Percentiles rank a stretch among this genome's conserved stretches.
Evolutionary conservation across 2,329 filamentous ascomycete species (phyloP).

Genomic region (Alternaria ventricosa): DNA sequence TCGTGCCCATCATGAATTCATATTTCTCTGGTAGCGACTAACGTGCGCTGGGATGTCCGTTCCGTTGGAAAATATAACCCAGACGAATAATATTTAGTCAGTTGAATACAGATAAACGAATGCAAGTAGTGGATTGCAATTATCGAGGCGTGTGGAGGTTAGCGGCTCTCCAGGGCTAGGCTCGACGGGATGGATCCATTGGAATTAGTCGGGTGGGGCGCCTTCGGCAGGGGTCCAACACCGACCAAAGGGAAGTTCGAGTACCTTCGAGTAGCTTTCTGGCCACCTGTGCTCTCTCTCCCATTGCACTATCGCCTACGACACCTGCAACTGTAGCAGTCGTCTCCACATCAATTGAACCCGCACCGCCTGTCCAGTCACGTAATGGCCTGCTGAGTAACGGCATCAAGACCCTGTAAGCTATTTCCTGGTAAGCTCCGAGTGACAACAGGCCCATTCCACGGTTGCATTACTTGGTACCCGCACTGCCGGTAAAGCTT

Average conservation of each 20-base stretch:
- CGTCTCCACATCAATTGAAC: slow-evolving; percentile 14
- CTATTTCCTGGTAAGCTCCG: slow-evolving; percentile 10
- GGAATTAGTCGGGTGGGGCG: slow-evolving; percentile 9
- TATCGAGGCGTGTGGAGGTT: slow-evolving; percentile 6
- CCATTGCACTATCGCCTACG: background rate
- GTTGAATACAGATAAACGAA: background rate
- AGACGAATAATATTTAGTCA: background rate
- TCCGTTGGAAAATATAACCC: background rate
- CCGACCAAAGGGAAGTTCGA: slow-evolving; percentile 16
- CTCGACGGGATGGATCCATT: slow-evolving; percentile 1
- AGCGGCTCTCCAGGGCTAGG: slow-evolving; percentile 1
- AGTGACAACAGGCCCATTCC: slow-evolving; percentile 10
- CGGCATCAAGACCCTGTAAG: slow-evolving; percentile 6
- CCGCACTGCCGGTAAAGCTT: slow-evolving; percentile 6
- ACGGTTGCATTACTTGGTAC: slow-evolving; percentile 9
- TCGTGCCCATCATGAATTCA: too few species aligned
- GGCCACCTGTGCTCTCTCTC: slow-evolving; percentile 14
- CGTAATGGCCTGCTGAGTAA: slow-evolving; percentile 11
- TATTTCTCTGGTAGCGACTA: too few species aligned
- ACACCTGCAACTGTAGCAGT: slow-evolving; percentile 7
- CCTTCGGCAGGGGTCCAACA: slow-evolving; percentile 13
- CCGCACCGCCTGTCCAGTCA: background rate
- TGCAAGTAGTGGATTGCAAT: background rate
- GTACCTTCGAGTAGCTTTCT: slow-evolving; percentile 22
- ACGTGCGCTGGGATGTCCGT: background rate